Conservation (phyloP, 2,329 filamentous ascomycete species). For the Botrytis deweyae region DNA sequence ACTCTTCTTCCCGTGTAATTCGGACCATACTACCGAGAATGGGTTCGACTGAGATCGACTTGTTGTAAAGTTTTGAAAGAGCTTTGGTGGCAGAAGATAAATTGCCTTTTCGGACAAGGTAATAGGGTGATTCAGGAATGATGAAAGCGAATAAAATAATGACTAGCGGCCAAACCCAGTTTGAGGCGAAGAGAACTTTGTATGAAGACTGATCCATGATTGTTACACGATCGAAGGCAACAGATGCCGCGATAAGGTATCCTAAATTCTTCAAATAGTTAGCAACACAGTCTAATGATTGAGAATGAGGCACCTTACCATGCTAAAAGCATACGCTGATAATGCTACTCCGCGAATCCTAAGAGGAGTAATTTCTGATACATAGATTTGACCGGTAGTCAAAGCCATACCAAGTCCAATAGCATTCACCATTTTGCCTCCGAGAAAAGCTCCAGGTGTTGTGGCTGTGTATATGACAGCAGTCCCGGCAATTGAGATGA, state of each 20-base stretch:
- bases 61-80: background rate
- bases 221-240: constrained; percentile 10
- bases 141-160: background rate
- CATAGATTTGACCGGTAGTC: constrained; percentile 13
- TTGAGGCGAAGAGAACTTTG: constrained; percentile 7
- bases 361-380: constrained; percentile 6
- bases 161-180: constrained; percentile 6
- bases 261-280: background rate
- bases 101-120: background rate
- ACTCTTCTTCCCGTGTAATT: background rate
- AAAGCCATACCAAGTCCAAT: constrained; percentile 11
- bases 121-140: background rate
- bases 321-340: constrained; percentile 11
- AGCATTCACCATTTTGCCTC: background rate
- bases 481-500: background rate
- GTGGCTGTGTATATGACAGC: background rate
- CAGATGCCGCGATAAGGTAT: constrained; percentile 13
- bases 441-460: background rate
- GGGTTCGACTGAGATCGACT: background rate
- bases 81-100: background rate
- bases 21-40: background rate
- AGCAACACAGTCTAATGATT: background rate
- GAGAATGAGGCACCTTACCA: background rate
- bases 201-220: constrained; percentile 13
- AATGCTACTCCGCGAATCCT: constrained; percentile 13